A percentile compares a stretch with the other conserved stretches of the same genome.
Evolutionary conservation across 2,329 filamentous ascomycete genomes (phyloP).

Genomic region (Pseudocercospora vitis): DNA sequence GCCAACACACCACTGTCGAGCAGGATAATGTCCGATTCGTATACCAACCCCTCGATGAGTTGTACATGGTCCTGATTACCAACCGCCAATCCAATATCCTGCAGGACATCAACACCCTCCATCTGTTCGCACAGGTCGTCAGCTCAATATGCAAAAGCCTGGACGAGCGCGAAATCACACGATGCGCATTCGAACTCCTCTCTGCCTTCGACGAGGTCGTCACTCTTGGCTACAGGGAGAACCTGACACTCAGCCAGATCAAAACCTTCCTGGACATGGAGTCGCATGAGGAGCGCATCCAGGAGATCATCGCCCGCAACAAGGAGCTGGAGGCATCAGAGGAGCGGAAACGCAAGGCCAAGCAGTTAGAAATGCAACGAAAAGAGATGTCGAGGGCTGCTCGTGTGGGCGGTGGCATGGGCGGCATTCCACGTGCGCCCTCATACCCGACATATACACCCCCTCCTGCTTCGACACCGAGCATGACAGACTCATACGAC

Average conservation of each 20-base stretch:
- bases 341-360: slow-evolving; percentile 97
- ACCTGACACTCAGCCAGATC: slow-evolving; percentile 93
- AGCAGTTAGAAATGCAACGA: slow-evolving; percentile 97
- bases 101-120: slow-evolving; percentile 97
- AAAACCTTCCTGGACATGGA: slow-evolving; percentile 99
- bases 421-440: slow-evolving; percentile 68
- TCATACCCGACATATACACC: slow-evolving; percentile 90
- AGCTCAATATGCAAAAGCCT: slow-evolving; percentile 93
- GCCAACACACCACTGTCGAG: slow-evolving; percentile 96
- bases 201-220: slow-evolving; percentile 97
- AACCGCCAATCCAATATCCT: slow-evolving; percentile 99
- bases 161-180: slow-evolving; percentile 91
- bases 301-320: slow-evolving; percentile 95
- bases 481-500: slow-evolving; percentile 80
- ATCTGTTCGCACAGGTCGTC: slow-evolving; percentile 96
- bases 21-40: slow-evolving; percentile 99
- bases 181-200: slow-evolving; percentile 92
- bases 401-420: slow-evolving; percentile 46
- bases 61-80: slow-evolving; percentile 99
- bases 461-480: slow-evolving; percentile 77
- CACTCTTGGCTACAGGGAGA: slow-evolving; percentile 92
- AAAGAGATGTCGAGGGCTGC: slow-evolving; percentile 86
- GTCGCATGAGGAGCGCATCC: slow-evolving; percentile 96
- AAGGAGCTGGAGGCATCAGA: slow-evolving; percentile 98
- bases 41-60: slow-evolving; percentile 96